Evolutionary conservation across 495 filamentous ascomycete genomes (phyloP).

Genomic region (Polyplosphaeria fusca): DNA sequence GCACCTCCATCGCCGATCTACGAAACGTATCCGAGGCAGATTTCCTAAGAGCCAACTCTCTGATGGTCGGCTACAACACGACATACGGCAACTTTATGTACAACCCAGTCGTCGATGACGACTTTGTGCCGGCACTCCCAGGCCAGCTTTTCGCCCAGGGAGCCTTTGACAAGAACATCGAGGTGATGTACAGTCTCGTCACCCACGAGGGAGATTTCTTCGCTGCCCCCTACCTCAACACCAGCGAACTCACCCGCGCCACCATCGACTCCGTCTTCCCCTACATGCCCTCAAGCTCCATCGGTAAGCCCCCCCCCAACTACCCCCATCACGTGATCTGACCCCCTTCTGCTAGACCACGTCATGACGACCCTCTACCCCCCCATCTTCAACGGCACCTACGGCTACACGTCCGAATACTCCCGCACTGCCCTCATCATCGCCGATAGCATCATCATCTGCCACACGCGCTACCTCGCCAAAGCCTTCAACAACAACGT

Average conservation of each 20-base stretch:
- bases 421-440: constrained; percentile 38
- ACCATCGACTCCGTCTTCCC: constrained; percentile 3
- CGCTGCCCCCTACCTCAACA: constrained; percentile 41
- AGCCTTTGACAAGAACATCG: constrained; percentile 52
- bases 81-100: constrained; percentile 53
- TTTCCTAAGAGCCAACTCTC: constrained; percentile 52
- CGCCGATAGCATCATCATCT: constrained; percentile 48
- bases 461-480: constrained; percentile 47
- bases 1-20: constrained; percentile 50
- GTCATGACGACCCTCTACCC: constrained; percentile 44
- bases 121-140: constrained; percentile 55
- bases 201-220: constrained; percentile 54
- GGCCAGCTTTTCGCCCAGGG: constrained; percentile 54
- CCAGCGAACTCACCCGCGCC: constrained; percentile 27
- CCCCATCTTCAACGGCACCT: constrained; percentile 41
- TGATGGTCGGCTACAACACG: constrained; percentile 44
- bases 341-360: constrained; percentile 42
- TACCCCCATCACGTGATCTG: background rate
- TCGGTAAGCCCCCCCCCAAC: background rate
- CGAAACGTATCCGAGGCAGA: constrained; percentile 44
- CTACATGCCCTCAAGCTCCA: background rate
- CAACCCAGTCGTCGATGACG: constrained; percentile 56
- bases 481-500: constrained; percentile 49
- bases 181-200: constrained; percentile 55
- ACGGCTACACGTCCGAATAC: constrained; percentile 45